phyloP scores from a whole-genome alignment of 176 grass and related monocot genomes.

The Carex pumila region DNA sequence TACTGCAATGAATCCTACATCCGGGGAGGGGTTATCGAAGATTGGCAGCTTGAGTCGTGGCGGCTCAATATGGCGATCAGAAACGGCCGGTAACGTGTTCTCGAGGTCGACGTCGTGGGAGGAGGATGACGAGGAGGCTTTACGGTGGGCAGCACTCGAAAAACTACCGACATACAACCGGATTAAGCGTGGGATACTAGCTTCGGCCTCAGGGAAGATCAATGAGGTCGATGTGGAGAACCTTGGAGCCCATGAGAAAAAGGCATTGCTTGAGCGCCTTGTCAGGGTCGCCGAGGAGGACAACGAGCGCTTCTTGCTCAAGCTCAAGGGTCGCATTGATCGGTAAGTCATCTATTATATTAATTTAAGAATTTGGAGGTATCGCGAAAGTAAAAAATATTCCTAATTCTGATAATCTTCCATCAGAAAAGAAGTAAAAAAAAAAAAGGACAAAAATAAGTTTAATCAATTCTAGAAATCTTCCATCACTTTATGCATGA shows the following conservation, averaged over 20 bases:
- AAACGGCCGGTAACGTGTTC: slow-evolving; percentile 46
- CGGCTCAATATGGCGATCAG: slow-evolving; percentile 32
- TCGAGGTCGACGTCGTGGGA: slow-evolving; percentile 60
- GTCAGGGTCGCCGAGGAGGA: slow-evolving; percentile 72
- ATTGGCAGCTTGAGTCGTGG: slow-evolving; percentile 38
- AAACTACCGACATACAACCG: slow-evolving; percentile 73
- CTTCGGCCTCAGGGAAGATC: slow-evolving; percentile 13
- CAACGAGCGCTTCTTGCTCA: slow-evolving; percentile 70
- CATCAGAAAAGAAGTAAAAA: too few species aligned
- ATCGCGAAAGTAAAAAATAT: too few species aligned
- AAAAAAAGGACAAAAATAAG: too few species aligned
- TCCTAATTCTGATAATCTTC: too few species aligned
- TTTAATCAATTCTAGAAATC: too few species aligned
- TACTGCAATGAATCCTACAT: not conserved
- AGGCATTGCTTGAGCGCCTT: slow-evolving; percentile 51
- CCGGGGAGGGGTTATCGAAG: slow-evolving; percentile 26
- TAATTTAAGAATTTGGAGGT: too few species aligned
- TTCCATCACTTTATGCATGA: too few species aligned
- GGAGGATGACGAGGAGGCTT: slow-evolving; percentile 82
- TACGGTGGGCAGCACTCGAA: slow-evolving; percentile 83
- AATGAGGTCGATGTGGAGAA: slow-evolving; percentile 53
- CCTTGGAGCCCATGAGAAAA: slow-evolving; percentile 35
- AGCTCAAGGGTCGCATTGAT: slow-evolving; percentile 54
- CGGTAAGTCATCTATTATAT: not conserved
- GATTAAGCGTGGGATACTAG: slow-evolving; percentile 57